These are phyloP conservation scores for Tricholoma flavovirens DNA, from an alignment of 768 basidiomycete genomes.

Conservation along the genomic window DNA sequence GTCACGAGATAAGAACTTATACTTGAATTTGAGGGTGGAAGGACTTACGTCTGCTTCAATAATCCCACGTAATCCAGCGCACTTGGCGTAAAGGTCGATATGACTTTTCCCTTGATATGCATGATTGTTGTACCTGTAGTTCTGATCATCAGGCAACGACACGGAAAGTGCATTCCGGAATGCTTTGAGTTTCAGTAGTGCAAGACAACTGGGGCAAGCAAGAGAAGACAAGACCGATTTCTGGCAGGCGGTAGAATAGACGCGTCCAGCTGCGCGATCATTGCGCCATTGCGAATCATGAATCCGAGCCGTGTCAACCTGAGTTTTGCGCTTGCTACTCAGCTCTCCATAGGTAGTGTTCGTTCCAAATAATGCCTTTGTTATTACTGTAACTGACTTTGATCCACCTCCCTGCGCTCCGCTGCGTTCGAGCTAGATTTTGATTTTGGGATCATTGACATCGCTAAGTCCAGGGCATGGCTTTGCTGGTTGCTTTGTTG, in stretches of 20 bases:
- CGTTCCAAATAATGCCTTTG: background rate
- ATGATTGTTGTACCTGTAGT: background rate
- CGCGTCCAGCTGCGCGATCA: background rate
- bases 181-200: background rate
- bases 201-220: background rate
- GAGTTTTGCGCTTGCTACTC: background rate
- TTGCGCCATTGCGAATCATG: background rate
- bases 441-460: background rate
- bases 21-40: no score
- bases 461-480: constrained; percentile 11
- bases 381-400: constrained; percentile 5
- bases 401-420: constrained; percentile 13
- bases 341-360: no score
- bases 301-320: background rate
- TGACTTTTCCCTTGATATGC: background rate
- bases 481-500: no score
- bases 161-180: background rate
- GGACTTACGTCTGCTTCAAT: background rate
- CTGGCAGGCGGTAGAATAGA: background rate
- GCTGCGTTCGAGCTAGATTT: constrained; percentile 11
- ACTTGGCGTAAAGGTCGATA: background rate
- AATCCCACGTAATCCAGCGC: background rate
- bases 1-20: no score
- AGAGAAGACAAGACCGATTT: background rate
- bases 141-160: background rate